These are phyloP conservation scores for Phytophthora fragariae DNA, from an alignment of 352 stramenopile species.

Conservation along the genomic window DNA sequence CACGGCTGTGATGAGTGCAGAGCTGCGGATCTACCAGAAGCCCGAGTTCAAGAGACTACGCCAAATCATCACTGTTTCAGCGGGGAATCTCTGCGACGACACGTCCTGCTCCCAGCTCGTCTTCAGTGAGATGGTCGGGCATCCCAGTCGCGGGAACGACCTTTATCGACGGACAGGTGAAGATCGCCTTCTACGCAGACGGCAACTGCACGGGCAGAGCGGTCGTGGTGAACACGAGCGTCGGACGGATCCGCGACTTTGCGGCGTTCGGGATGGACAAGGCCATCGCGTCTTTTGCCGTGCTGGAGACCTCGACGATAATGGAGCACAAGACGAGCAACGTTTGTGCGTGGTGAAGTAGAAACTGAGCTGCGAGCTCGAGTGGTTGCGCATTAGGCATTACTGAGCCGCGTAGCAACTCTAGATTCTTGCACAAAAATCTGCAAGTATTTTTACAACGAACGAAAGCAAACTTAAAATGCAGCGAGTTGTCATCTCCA, in stretches of 20 bases:
- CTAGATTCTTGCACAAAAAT: no score
- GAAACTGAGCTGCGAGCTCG: no score
- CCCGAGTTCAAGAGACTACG: constrained; percentile 36
- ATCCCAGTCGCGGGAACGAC: constrained; percentile 14
- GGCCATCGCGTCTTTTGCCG: constrained; percentile 18
- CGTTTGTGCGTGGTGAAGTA: constrained; percentile 26
- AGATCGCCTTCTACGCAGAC: constrained; percentile 31
- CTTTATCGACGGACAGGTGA: constrained; percentile 17
- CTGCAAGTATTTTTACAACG: no score
- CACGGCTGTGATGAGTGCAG: constrained; percentile 20
- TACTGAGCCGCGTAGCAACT: no score
- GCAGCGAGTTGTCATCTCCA: no score
- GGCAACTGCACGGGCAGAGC: constrained; percentile 33
- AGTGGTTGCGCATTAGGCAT: no score
- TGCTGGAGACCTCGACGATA: constrained; percentile 30
- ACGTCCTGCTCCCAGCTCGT: constrained; percentile 20
- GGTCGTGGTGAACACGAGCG: constrained; percentile 20
- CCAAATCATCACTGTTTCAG: constrained; percentile 19
- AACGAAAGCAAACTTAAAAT: no score
- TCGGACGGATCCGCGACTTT: constrained; percentile 17
- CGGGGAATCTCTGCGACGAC: constrained; percentile 35
- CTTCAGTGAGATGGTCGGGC: no score
- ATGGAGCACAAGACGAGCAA: constrained; percentile 17
- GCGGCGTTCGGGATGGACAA: constrained; percentile 23
- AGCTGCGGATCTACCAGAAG: constrained; percentile 36